A percentile compares a stretch with the other conserved stretches of the same genome.
phyloP scores from a whole-genome alignment of 202 grass and related monocot species.

The Eragrostis tef region DNA sequence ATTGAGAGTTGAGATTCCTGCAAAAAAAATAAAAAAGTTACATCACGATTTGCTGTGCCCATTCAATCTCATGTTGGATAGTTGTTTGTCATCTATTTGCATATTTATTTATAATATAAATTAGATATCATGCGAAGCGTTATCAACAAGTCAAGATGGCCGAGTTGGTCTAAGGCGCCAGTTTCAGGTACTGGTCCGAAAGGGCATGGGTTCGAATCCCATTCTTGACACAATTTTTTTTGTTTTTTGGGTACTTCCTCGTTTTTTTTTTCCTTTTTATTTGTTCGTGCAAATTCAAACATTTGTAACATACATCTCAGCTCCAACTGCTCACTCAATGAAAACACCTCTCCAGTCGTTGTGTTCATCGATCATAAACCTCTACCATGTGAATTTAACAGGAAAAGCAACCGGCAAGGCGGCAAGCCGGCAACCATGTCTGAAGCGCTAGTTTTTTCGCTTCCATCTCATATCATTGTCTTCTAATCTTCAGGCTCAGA shows the following conservation, averaged over 20 bases:
- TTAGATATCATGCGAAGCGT: too few relatives aligned
- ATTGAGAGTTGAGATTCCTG: too few relatives aligned
- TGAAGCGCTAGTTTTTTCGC: not conserved
- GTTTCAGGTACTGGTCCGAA: slow-evolving; percentile 99
- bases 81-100: too few relatives aligned
- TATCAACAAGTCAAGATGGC: slow-evolving; percentile 71
- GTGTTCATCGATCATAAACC: not conserved
- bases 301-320: not conserved
- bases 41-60: too few relatives aligned
- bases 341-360: not conserved
- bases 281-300: not conserved
- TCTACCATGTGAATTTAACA: not conserved
- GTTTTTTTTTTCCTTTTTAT: too few relatives aligned
- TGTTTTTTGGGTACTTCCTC: not conserved
- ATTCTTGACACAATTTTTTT: slow-evolving; percentile 61
- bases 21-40: too few relatives aligned
- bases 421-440: not conserved
- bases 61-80: too few relatives aligned
- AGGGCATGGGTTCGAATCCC: slow-evolving; percentile 99
- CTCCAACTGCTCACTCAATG: not conserved
- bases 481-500: not conserved
- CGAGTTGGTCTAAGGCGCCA: slow-evolving; percentile 99
- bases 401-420: not conserved
- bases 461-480: not conserved
- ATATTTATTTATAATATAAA: too few relatives aligned